These are phyloP conservation scores for Lichtheimia hyalospora DNA, from an alignment of 371 early-diverging fungal species.

Conservation along the genomic window DNA sequence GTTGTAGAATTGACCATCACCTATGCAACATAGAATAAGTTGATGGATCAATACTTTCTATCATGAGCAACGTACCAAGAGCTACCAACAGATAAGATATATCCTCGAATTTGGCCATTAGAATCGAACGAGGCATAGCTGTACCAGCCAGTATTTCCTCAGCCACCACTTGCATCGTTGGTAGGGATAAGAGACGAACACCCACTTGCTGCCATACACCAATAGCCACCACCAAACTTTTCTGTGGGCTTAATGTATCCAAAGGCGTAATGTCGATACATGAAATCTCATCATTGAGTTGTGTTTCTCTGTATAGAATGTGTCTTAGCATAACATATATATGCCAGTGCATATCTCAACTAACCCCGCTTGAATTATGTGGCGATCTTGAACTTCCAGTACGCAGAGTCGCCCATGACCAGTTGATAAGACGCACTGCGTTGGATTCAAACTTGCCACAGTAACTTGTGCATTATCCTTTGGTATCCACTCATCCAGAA, in stretches of 20 bases:
- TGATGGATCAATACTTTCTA: background rate
- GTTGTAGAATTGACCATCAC: constrained; percentile 82
- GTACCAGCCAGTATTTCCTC: constrained; percentile 56
- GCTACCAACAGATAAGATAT: constrained; percentile 78
- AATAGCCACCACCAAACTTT: constrained; percentile 60
- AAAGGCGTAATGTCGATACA: constrained; percentile 71
- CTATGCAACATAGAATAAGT: constrained; percentile 19
- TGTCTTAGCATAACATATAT: background rate
- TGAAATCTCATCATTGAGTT: constrained; percentile 67
- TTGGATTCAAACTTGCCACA: constrained; percentile 60
- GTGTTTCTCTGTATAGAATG: constrained; percentile 20
- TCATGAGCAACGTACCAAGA: constrained; percentile 49
- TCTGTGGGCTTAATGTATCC: constrained; percentile 29
- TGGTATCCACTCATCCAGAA: constrained; percentile 61
- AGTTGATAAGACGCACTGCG: constrained; percentile 67
- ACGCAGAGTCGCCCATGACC: constrained; percentile 61
- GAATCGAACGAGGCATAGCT: constrained; percentile 77
- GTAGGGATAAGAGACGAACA: constrained; percentile 63
- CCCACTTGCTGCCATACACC: constrained; percentile 78
- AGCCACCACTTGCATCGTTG: constrained; percentile 51
- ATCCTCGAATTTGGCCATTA: constrained; percentile 73
- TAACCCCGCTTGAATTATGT: constrained; percentile 50
- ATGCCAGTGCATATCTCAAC: background rate
- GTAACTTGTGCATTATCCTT: constrained; percentile 48
- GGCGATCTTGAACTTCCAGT: constrained; percentile 48